A percentile compares a stretch with the other conserved stretches of the same genome.
phyloP scores from a whole-genome alignment of 495 filamentous ascomycete species.

The Lophiotrema nucula region DNA sequence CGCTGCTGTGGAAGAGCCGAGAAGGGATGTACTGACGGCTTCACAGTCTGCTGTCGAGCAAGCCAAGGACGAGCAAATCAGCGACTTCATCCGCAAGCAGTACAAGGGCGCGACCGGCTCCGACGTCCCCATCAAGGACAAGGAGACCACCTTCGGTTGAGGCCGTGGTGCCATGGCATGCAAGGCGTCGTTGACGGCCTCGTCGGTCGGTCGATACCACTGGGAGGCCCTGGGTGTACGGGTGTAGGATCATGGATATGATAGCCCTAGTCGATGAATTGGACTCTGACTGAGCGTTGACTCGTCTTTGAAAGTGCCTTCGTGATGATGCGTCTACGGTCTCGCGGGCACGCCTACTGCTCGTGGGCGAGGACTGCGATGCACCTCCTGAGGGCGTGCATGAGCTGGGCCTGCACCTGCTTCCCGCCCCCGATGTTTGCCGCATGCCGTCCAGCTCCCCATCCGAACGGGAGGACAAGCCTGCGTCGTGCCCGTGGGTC shows the following conservation, averaged over 20 bases:
- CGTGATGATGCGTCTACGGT: too few species aligned
- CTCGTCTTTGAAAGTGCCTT: too few species aligned
- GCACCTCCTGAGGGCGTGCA: slow-evolving; percentile 10
- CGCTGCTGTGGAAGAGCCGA: too few species aligned
- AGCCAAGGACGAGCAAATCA: slow-evolving; percentile 65
- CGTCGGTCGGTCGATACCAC: neutral
- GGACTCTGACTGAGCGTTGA: too few species aligned
- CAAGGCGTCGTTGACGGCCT: neutral
- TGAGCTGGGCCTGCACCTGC: slow-evolving; percentile 13
- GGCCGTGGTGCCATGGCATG: neutral
- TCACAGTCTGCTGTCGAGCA: slow-evolving; percentile 60
- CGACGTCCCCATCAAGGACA: slow-evolving; percentile 64
- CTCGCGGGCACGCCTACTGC: neutral
- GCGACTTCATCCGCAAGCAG: slow-evolving; percentile 55
- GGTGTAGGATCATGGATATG: neutral
- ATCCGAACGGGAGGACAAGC: slow-evolving; percentile 46
- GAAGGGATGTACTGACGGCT: neutral
- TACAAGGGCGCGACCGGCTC: slow-evolving; percentile 62
- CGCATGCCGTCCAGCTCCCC: slow-evolving; percentile 41
- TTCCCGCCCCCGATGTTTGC: slow-evolving; percentile 4
- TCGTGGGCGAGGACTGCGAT: slow-evolving; percentile 6
- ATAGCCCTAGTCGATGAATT: neutral
- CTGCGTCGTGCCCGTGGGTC: slow-evolving; percentile 39
- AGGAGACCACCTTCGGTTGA: slow-evolving; percentile 48
- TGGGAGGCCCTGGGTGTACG: too few species aligned